Base-by-base conservation (phyloP, 768 basidiomycete species). In the Serendipita indica region DNA sequence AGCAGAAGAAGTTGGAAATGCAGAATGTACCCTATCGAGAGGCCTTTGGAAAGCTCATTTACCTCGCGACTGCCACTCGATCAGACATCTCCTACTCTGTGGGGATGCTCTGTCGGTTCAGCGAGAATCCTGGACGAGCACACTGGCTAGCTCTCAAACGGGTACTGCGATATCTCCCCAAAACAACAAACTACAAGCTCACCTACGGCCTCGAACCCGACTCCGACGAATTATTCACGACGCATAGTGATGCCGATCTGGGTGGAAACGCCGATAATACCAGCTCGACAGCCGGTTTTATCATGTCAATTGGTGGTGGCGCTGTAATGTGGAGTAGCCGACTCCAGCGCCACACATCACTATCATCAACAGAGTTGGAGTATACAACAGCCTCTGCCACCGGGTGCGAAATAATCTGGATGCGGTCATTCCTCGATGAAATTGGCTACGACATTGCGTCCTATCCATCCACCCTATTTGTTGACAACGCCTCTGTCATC, bases 61-160 rank as follows among this genome's bases (percentile, higher is more conserved):
- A 72, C 61, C 60, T 67, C 1, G 66, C 71, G 0, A 57, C 70
- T 1, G 65, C 63, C 3, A 71, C 71, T 0, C 66, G 70, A 1
- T 73, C 73, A 1, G 72, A 77, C 60, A 75, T 77, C 39, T 62
- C 71, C 1, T 73, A 66, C 59, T 65, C 72, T 0, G 70, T 74
- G 3, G 60, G 64, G 1, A 59, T 61, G 12, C 60, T 61, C 28
- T 60, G 25, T 20, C 45, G 33, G 28, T 60, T 52, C 49, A 33
- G 18, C n/a, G 59, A 32, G 22, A 57, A 57, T 18, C 59, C 59
- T 20, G n/a, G 33, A 4, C 16, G 14, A 20, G 32, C n/a, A 52
- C 58, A 59, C 27, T 57, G 39, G 58, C 20, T 25, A 27, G 58
- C 59, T 18, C 18, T 46, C 12, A 60, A 49, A 20, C 59, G 46